A percentile compares a stretch with the other conserved stretches of the same genome.
phyloP scores from a whole-genome alignment of 1,284 basidiomycete genomes.

The Pisolithus thermaeus region DNA sequence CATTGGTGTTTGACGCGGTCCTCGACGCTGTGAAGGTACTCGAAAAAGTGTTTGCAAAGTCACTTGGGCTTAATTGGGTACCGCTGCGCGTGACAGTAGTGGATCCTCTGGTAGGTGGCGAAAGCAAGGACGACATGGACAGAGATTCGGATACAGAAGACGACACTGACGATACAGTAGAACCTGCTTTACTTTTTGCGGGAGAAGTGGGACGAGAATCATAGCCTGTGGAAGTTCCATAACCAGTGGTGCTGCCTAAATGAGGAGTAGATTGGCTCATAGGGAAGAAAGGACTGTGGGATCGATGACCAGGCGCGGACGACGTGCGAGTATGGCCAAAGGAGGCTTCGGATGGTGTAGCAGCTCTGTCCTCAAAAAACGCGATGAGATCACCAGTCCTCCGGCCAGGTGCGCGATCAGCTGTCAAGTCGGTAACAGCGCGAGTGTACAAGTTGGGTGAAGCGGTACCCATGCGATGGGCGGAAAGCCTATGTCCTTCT shows the following conservation, averaged over 20 bases:
- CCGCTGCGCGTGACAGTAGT: constrained; percentile 23
- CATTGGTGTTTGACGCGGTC: constrained; percentile 14
- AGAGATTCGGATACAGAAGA: constrained; percentile 22
- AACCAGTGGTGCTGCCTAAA: constrained; percentile 27
- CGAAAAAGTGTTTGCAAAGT: constrained; percentile 31
- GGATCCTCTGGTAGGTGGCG: constrained; percentile 29
- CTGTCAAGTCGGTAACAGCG: constrained; percentile 19
- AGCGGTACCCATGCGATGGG: constrained; percentile 18
- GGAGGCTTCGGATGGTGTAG: constrained; percentile 24
- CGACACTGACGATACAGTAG: constrained; percentile 22
- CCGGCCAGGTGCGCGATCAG: constrained; percentile 46
- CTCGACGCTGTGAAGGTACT: constrained; percentile 28
- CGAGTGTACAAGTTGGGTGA: constrained; percentile 25
- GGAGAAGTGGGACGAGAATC: constrained; percentile 42
- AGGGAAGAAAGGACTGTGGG: constrained; percentile 47
- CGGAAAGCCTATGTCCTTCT: constrained; percentile 38
- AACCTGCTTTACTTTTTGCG: constrained; percentile 36
- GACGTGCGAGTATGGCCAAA: constrained; percentile 43
- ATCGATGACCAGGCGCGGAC: constrained; percentile 49
- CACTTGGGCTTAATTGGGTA: constrained; percentile 27
- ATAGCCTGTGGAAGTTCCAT: constrained; percentile 26
- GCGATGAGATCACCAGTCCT: constrained; percentile 68
- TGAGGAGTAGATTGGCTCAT: constrained; percentile 39
- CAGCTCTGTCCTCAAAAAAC: constrained; percentile 57
- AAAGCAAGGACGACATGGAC: constrained; percentile 35